Evolutionary conservation across 2,329 filamentous ascomycete species (phyloP), one percentile per base, ranked within the genome.

Genomic region (Pseudogymnoascus sp.): DNA sequence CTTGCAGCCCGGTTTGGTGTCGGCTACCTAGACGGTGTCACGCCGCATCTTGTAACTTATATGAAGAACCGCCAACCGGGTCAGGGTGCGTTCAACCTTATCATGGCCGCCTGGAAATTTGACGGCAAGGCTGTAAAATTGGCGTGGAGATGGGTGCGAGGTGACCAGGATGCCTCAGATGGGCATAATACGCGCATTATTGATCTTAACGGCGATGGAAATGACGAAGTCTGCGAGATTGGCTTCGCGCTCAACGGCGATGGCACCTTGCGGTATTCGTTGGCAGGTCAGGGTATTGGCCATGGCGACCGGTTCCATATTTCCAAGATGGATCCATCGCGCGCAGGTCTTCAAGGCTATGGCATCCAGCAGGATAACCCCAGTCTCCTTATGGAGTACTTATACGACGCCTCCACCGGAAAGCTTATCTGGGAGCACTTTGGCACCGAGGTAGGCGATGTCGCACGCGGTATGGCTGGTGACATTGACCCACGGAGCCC

Each of bases 271-370:
- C 28, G 53, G 14, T 59, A 59, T 59, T 36, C 21, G 7, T 23
- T 59, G 28, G 14, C 9, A 2, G 16, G 11, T 23, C 2, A n/a
- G 53, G 53, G 53, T 16, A 3, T 59, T 23, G 12, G 3, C 2
- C 53, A 60, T 38, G 56, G 56, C 5, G 56, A 60, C 36, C 25
- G 56, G 5, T 60, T 18, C 56, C 56, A 60, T 37, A 60, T 60
- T 8, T 14, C 56, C 56, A 60, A 60, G 56, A 60, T 60, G 28
- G 56, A 60, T 60, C 56, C 56, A 12, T 18, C 16, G 14, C 16
- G 25, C 5, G 8, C 14, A 3, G 56, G 25, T 18, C 56, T 60
- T 14, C 56, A 60, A 38, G 56, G 56, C 25, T 60, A 36, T 9
- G 28, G 28, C 11, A 23, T 60, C 56, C 56, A 60, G 21, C 56